Evolutionary conservation across 1,139 yeast genomes (phyloP), one percentile per base, ranked within the genome.

Genomic region (Suhomyces bribrorum): DNA sequence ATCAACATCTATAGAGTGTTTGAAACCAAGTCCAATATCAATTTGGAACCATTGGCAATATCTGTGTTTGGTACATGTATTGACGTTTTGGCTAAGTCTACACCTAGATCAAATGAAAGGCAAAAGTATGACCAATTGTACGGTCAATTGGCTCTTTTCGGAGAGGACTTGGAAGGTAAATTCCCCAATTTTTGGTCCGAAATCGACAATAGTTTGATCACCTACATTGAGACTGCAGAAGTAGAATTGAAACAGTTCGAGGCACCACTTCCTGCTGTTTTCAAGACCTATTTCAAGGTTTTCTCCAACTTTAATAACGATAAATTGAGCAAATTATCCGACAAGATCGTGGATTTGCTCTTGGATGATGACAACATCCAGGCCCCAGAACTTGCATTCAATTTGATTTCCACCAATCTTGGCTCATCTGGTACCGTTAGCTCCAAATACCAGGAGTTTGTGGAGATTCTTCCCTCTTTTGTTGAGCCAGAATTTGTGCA

Each of bases 401-500:
- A 26, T 3, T 33, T 43, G 24, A 35, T 46, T 43, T 38, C 47
- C 31, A 23, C 34, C 37, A 32, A 41, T 44, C 22, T 40, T 34
- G n/a, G 16, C 7, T 9, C 8, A 11, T 25, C 31, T 16, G 17
- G 18, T 12, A 20, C n/a, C 7, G 25, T 27, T 13, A 16, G 23
- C 7, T 29, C 28, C 7, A 22, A 29, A 7, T 16, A 14, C 13
- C 8, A 17, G 14, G 31, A 37, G 15, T 26, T 40, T 3, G 26
- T 52, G 5, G 57, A 52, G 16, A 38, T 47, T 9, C 44, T 61
- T 12, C 64, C 69, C 4, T 45, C 57, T 7, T 64, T 53, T 40
- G 47, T 67, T 5, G 67, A 62, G 22, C 46, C 50, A 6, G 57
- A 52, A 5, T 62, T 64, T 37, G 43, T 59, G 5, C 57, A 56